Conservation (phyloP, 2,329 filamentous ascomycete species). For the Septoria linicola region DNA sequence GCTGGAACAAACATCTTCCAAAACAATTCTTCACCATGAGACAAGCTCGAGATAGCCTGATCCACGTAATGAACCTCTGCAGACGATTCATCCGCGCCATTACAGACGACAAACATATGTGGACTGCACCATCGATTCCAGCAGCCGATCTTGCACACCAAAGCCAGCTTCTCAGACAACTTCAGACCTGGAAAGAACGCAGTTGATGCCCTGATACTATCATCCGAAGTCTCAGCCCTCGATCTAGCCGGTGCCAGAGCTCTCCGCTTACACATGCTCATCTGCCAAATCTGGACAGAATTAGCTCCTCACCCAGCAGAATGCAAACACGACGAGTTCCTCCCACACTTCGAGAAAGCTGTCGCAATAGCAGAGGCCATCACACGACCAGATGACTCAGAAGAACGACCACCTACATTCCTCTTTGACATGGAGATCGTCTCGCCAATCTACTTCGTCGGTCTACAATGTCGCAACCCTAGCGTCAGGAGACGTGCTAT, state of each 20-base stretch:
- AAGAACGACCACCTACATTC: neutral
- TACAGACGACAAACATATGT: neutral
- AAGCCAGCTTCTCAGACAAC: neutral
- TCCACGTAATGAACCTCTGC: conserved; percentile 2
- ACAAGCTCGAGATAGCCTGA: neutral
- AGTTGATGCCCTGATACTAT: neutral
- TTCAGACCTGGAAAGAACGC: neutral
- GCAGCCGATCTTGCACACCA: neutral
- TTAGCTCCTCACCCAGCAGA: neutral
- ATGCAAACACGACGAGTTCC: neutral
- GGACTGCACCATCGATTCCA: no score
- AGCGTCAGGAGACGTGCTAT: neutral
- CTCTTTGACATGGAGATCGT: conserved; percentile 8
- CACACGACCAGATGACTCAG: no score
- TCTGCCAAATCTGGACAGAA: neutral
- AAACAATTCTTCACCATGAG: neutral
- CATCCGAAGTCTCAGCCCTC: neutral
- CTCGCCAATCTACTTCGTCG: neutral
- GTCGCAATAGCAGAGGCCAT: conserved; percentile 1
- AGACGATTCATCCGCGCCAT: neutral
- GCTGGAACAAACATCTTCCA: no score
- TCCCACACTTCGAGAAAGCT: neutral
- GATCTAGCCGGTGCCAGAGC: neutral
- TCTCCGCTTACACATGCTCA: neutral
- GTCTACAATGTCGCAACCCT: neutral